phyloP scores from a whole-genome alignment of 2,329 filamentous ascomycete genomes.

The Cladosporium cucumerinum region DNA sequence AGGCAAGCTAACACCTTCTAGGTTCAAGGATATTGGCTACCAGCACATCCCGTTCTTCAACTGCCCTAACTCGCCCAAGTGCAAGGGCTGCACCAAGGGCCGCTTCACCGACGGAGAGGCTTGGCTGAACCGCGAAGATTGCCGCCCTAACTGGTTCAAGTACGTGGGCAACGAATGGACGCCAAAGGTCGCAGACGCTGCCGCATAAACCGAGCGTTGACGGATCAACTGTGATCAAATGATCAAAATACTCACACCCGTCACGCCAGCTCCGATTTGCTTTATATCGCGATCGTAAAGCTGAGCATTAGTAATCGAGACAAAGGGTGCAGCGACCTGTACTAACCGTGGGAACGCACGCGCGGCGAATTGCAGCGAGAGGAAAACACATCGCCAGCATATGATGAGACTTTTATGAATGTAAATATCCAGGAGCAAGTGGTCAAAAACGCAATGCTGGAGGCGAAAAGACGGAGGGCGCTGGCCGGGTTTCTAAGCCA shows the following conservation, averaged over 20 bases:
- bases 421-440: slow-evolving; percentile 9
- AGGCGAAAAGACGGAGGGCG: neutral
- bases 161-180: slow-evolving; percentile 63
- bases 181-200: neutral
- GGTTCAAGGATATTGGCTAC: slow-evolving; percentile 99
- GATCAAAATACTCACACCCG: too few relatives aligned
- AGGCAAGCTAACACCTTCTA: slow-evolving; percentile 38
- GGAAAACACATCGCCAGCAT: neutral
- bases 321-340: neutral
- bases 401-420: neutral
- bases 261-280: neutral
- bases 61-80: slow-evolving; percentile 95
- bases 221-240: too few relatives aligned
- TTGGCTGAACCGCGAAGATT: slow-evolving; percentile 87
- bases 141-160: slow-evolving; percentile 95
- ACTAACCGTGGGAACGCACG: neutral
- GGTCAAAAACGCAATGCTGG: neutral
- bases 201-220: neutral
- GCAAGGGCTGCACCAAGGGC: slow-evolving; percentile 79
- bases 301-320: neutral
- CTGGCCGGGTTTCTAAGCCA: neutral
- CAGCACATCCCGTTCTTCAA: slow-evolving; percentile 99
- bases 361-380: neutral
- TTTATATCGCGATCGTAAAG: neutral
- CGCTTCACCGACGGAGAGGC: slow-evolving; percentile 84